phyloP scores from a whole-genome alignment of 2,329 filamentous ascomycete genomes.

The Arthrobotrys pseudoclavata region DNA sequence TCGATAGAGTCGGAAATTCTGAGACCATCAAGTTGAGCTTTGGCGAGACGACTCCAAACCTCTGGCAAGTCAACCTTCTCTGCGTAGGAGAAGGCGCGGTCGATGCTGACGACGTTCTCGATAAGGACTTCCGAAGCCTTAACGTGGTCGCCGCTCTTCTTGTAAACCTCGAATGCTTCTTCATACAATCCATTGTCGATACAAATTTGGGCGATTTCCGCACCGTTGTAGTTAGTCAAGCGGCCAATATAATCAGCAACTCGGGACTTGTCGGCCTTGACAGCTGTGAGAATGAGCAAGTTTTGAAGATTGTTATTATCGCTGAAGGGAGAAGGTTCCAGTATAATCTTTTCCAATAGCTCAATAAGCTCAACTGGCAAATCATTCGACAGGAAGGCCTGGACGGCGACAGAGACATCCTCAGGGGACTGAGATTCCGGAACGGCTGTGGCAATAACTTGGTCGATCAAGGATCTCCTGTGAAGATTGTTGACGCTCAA shows the following conservation, averaged over 20 bases:
- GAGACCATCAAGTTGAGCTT: conserved; percentile 95
- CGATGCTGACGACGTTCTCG: conserved; percentile 97
- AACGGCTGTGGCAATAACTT: conserved; percentile 95
- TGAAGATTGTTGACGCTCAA: conserved; percentile 96
- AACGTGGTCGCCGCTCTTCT: conserved; percentile 92
- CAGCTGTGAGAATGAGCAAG: conserved; percentile 93
- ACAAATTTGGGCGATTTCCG: conserved; percentile 91
- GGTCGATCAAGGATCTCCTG: conserved; percentile 91
- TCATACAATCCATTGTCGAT: conserved; percentile 95
- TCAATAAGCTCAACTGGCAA: conserved; percentile 95
- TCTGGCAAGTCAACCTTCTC: conserved; percentile 93
- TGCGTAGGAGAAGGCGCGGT: conserved; percentile 94
- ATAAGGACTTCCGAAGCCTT: conserved; percentile 92
- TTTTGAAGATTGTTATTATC: conserved; percentile 98
- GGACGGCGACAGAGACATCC: conserved; percentile 93
- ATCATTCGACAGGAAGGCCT: conserved; percentile 90
- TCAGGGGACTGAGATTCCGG: conserved; percentile 92
- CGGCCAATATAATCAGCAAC: conserved; percentile 97
- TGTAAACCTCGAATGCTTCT: conserved; percentile 98
- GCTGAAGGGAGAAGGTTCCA: conserved; percentile 99
- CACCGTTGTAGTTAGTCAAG: conserved; percentile 85
- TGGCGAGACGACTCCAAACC: conserved; percentile 98
- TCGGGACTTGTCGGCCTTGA: conserved; percentile 93
- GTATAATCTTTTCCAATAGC: conserved; percentile 96
- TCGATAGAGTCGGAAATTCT: conserved; percentile 93